These are phyloP conservation scores for Sphagnum fallax DNA, from an alignment of 228 moss, liverwort and hornwort genomes.

Conservation along the genomic window DNA sequence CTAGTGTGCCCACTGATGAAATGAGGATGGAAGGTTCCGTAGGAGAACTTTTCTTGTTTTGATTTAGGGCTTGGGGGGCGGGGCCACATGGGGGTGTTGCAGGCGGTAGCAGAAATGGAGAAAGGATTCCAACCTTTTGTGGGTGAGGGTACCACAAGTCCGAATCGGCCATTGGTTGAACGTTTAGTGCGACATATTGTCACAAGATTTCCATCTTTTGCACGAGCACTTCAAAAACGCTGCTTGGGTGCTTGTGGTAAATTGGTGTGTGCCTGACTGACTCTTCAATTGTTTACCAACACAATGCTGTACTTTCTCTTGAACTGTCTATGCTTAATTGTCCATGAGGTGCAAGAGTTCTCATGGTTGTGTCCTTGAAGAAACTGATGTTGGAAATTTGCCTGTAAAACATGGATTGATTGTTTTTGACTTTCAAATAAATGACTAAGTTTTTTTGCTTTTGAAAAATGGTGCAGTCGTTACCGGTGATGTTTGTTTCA, in stretches of 20 bases:
- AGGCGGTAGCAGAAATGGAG: not conserved
- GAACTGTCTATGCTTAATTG: not conserved
- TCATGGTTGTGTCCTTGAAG: not conserved
- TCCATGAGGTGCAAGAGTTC: not conserved
- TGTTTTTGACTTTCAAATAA: not conserved
- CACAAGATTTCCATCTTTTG: not conserved
- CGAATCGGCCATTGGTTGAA: not conserved
- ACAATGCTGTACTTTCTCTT: not conserved
- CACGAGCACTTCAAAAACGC: constrained; percentile 1
- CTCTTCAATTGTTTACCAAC: not conserved
- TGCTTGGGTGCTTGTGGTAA: not conserved
- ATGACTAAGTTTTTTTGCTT: not conserved
- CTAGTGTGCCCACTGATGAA: no score
- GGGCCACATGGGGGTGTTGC: no score
- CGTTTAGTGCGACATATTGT: not conserved
- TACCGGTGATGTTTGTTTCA: not conserved
- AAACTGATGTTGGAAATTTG: not conserved
- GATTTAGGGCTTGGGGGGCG: no score
- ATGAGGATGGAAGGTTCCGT: no score
- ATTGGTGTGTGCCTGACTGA: not conserved
- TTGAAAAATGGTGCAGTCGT: not conserved
- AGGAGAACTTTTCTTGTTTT: no score
- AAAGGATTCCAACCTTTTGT: not conserved
- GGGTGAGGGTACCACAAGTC: constrained; percentile 1
- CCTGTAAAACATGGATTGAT: not conserved